phyloP scores from a whole-genome alignment of 805 yeast genomes.

The Saccharomycopsis fermentans region DNA sequence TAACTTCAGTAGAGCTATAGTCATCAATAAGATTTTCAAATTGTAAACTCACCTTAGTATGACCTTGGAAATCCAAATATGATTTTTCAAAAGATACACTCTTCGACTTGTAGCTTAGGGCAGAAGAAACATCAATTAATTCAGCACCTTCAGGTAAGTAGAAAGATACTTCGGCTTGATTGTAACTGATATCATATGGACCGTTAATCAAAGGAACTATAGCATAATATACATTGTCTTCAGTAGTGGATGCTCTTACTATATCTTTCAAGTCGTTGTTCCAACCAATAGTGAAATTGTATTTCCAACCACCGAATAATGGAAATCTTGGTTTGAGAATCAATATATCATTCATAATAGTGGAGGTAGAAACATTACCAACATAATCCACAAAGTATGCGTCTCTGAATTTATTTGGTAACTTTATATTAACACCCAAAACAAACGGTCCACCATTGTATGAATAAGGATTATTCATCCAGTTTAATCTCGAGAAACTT shows the following conservation, averaged over 20 bases:
- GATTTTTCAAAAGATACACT: slow-evolving; percentile 33
- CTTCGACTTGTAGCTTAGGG: slow-evolving; percentile 32
- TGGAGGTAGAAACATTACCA: slow-evolving; percentile 83
- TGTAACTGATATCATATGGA: slow-evolving; percentile 60
- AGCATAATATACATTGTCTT: slow-evolving; percentile 43
- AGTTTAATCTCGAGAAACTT: slow-evolving; percentile 77
- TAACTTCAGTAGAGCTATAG: slow-evolving; percentile 43
- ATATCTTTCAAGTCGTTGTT: slow-evolving; percentile 45
- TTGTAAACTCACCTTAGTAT: slow-evolving; percentile 55
- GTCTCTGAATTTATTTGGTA: slow-evolving; percentile 46
- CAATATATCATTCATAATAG: slow-evolving; percentile 30
- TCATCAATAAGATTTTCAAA: slow-evolving; percentile 62
- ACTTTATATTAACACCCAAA: slow-evolving; percentile 46
- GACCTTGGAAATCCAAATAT: slow-evolving; percentile 74
- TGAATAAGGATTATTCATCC: slow-evolving; percentile 37
- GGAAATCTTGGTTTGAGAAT: slow-evolving; percentile 83
- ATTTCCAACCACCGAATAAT: slow-evolving; percentile 92
- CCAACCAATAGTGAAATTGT: slow-evolving; percentile 96
- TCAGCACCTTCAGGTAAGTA: slow-evolving; percentile 84
- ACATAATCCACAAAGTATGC: slow-evolving; percentile 80
- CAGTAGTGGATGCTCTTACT: slow-evolving; percentile 32
- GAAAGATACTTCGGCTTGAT: slow-evolving; percentile 45
- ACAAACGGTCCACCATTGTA: slow-evolving; percentile 42
- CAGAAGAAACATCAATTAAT: slow-evolving; percentile 44
- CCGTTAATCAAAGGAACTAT: slow-evolving; percentile 68